These are phyloP conservation scores for Stemphylium beticola DNA, from an alignment of 2,329 filamentous ascomycete species.

Conservation along the genomic window DNA sequence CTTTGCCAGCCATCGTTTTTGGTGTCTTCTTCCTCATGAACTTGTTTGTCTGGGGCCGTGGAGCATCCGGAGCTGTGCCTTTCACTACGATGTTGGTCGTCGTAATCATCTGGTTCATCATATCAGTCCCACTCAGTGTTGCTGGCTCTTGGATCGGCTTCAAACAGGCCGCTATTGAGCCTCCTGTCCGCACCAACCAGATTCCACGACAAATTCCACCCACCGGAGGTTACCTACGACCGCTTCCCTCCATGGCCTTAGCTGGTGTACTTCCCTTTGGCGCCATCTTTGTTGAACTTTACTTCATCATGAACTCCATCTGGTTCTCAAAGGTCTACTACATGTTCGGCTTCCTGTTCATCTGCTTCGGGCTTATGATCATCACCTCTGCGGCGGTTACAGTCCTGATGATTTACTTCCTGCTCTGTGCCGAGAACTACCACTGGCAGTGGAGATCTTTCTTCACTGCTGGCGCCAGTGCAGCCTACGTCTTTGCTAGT, in stretches of 20 bases:
- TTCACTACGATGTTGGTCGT: constrained; percentile 97
- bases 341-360: constrained; percentile 99
- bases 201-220: constrained; percentile 96
- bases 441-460: constrained; percentile 99
- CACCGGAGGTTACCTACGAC: constrained; percentile 79
- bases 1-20: constrained; percentile 89
- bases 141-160: constrained; percentile 94
- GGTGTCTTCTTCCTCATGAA: constrained; percentile 89
- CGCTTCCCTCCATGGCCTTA: constrained; percentile 86
- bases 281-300: constrained; percentile 96
- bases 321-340: constrained; percentile 99
- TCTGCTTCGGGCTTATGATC: constrained; percentile 97
- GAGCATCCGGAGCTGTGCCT: constrained; percentile 90
- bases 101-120: constrained; percentile 93
- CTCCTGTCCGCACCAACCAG: constrained; percentile 94
- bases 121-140: constrained; percentile 89
- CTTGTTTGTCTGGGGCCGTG: constrained; percentile 93
- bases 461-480: constrained; percentile 86
- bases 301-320: constrained; percentile 99
- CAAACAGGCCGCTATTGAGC: constrained; percentile 69
- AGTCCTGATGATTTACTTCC: constrained; percentile 92
- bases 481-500: constrained; percentile 89
- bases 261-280: constrained; percentile 93
- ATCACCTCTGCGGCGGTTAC: constrained; percentile 92
- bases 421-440: constrained; percentile 96